Evolutionary conservation across 2,329 filamentous ascomycete genomes (phyloP).

Genomic region (Diaporthe capsici): DNA sequence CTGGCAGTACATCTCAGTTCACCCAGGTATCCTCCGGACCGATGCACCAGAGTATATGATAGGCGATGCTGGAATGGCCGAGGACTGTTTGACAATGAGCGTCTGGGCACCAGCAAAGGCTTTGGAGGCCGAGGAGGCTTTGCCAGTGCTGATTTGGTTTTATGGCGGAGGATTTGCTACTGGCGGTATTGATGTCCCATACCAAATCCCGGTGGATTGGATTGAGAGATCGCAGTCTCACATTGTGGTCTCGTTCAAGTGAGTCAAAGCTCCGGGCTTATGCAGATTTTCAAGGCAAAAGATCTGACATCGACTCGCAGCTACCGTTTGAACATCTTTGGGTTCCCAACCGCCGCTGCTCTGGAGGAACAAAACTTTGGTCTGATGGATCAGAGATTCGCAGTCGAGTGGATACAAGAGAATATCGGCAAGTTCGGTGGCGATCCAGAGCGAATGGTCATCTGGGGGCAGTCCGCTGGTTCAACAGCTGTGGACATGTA

Average conservation of each 20-base stretch:
- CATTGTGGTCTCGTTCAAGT: conserved; percentile 36
- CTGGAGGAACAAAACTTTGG: conserved; percentile 59
- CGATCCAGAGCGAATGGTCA: conserved; percentile 58
- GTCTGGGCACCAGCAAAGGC: conserved; percentile 56
- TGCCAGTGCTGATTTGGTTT: conserved; percentile 63
- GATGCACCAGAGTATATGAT: conserved; percentile 46
- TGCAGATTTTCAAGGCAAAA: too few species aligned
- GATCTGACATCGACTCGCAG: conserved; percentile 39
- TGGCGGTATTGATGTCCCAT: conserved; percentile 60
- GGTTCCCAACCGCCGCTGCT: conserved; percentile 50
- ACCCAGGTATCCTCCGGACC: conserved; percentile 29
- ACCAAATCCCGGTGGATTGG: conserved; percentile 60
- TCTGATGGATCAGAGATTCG: conserved; percentile 66
- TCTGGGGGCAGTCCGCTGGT: conserved; percentile 66
- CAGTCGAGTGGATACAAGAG: conserved; percentile 64
- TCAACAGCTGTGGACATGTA: conserved; percentile 54
- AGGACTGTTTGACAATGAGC: conserved; percentile 62
- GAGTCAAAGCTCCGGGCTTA: neutral
- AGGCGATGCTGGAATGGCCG: conserved; percentile 42
- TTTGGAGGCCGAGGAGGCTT: conserved; percentile 31
- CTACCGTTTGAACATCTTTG: conserved; percentile 51
- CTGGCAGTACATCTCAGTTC: conserved; percentile 27
- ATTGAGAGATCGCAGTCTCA: conserved; percentile 56
- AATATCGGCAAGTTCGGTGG: conserved; percentile 67
- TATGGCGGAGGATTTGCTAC: conserved; percentile 62